These are phyloP conservation scores for Drechslerella dactyloides DNA, from an alignment of 2,329 filamentous ascomycete species.

Conservation along the genomic window DNA sequence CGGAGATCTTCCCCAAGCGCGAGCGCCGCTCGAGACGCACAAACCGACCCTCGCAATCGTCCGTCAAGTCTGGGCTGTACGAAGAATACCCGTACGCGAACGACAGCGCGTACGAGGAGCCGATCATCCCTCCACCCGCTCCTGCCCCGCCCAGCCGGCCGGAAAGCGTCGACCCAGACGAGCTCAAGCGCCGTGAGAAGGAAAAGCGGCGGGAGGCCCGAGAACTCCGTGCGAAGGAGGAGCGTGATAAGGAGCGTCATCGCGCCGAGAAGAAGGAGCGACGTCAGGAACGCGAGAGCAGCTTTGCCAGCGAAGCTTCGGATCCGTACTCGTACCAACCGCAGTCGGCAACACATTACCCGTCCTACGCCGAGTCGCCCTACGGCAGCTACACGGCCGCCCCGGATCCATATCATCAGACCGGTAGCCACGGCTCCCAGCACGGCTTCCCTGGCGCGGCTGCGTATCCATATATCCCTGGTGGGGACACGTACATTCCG, in stretches of 20 bases:
- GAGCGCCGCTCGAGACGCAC: constrained; percentile 31
- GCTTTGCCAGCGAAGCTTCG: constrained; percentile 41
- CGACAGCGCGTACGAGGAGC: constrained; percentile 40
- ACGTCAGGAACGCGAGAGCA: constrained; percentile 37
- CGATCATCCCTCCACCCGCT: constrained; percentile 41
- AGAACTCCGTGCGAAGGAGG: constrained; percentile 40
- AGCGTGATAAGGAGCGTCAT: constrained; percentile 27
- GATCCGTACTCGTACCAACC: constrained; percentile 46
- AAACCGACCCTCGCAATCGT: constrained; percentile 35
- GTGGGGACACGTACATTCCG: constrained; percentile 2
- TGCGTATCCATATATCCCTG: constrained; percentile 34
- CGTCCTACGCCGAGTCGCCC: constrained; percentile 40
- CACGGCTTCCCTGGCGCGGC: constrained; percentile 41
- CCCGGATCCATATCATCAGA: constrained; percentile 45
- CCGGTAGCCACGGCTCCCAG: constrained; percentile 44
- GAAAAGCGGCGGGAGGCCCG: constrained; percentile 40
- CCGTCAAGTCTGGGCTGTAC: constrained; percentile 43
- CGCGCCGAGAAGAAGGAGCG: constrained; percentile 32
- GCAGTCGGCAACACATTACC: constrained; percentile 44
- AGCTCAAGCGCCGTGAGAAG: constrained; percentile 37
- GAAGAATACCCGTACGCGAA: constrained; percentile 43
- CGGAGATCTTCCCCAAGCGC: constrained; percentile 40
- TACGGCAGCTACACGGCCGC: constrained; percentile 47
- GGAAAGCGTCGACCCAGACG: constrained; percentile 45
- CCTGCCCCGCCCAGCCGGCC: constrained; percentile 46